Percentiles rank a stretch among this genome's conserved stretches.
These are phyloP conservation scores for Gastrolobium villosum DNA, from an alignment of 306 rosid species.

Conservation along the genomic window DNA sequence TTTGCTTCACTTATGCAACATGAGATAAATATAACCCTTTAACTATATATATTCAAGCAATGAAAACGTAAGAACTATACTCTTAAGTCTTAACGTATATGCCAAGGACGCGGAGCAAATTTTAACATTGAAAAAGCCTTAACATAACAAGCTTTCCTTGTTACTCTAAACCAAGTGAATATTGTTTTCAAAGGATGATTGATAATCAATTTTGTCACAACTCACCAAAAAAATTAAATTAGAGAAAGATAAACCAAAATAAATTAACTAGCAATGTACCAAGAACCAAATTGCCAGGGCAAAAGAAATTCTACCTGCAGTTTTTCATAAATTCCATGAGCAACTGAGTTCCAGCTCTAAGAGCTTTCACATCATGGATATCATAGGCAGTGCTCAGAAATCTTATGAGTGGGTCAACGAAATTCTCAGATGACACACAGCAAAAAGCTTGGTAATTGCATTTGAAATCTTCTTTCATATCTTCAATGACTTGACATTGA, in stretches of 20 bases:
- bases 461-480: conserved; percentile 55
- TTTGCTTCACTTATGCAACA: no score
- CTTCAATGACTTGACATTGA: conserved; percentile 68
- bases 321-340: conserved; percentile 63
- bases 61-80: conserved; percentile 30
- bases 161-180: conserved; percentile 6
- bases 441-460: conserved; percentile 51
- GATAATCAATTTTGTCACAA: neutral
- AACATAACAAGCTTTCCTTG: conserved; percentile 7
- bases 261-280: conserved; percentile 3
- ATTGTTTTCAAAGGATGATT: conserved; percentile 12
- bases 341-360: conserved; percentile 70
- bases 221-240: conserved; percentile 5
- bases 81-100: conserved; percentile 1
- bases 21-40: neutral
- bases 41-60: conserved; percentile 11
- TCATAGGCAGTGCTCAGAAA: conserved; percentile 73
- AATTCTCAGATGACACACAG: conserved; percentile 58
- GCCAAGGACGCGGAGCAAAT: neutral
- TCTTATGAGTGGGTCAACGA: conserved; percentile 64
- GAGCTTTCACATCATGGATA: conserved; percentile 64
- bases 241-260: conserved; percentile 8
- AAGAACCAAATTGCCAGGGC: conserved; percentile 1
- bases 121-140: neutral
- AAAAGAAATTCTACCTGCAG: conserved; percentile 66